phyloP scores from a whole-genome alignment of 768 basidiomycete species.

The Boletus reticuloceps region DNA sequence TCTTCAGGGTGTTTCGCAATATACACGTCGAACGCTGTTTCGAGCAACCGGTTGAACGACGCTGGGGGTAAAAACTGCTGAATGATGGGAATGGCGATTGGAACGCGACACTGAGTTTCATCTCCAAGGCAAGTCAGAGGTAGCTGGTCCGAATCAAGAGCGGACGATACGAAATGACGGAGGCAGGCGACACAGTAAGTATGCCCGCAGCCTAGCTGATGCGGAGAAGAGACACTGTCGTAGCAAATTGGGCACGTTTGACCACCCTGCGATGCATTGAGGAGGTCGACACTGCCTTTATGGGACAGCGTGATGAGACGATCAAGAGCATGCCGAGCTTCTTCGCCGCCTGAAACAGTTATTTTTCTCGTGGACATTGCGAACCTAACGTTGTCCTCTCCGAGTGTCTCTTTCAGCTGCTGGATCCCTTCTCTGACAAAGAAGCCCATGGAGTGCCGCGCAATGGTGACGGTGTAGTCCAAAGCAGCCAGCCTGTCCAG shows the following conservation, averaged over 20 bases:
- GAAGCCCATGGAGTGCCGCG: conserved; percentile 42
- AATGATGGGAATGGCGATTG: conserved; percentile 52
- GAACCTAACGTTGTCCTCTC: conserved; percentile 52
- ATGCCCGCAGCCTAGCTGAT: conserved; percentile 60
- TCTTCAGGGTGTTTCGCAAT: conserved; percentile 56
- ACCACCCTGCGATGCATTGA: background rate
- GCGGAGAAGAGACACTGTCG: conserved; percentile 41
- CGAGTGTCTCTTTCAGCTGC: conserved; percentile 49
- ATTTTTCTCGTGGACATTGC: conserved; percentile 42
- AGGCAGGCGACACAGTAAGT: conserved; percentile 64
- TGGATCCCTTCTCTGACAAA: conserved; percentile 51
- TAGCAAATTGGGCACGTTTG: conserved; percentile 55
- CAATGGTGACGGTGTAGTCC: conserved; percentile 41
- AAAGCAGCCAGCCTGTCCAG: conserved; percentile 45
- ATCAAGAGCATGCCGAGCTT: conserved; percentile 46
- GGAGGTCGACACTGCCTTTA: conserved; percentile 11
- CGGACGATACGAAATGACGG: conserved; percentile 51
- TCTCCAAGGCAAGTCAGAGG: conserved; percentile 69
- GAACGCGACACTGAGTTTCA: conserved; percentile 53
- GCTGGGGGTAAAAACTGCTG: conserved; percentile 46
- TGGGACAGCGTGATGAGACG: conserved; percentile 44
- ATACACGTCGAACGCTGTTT: conserved; percentile 56
- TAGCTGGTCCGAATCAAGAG: conserved; percentile 54
- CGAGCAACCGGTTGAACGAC: conserved; percentile 54
- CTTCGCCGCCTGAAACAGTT: conserved; percentile 54